Evolutionary conservation across 2,329 filamentous ascomycete species (phyloP), one percentile per base, ranked within the genome.

Genomic region (Claviceps humidiphila): DNA sequence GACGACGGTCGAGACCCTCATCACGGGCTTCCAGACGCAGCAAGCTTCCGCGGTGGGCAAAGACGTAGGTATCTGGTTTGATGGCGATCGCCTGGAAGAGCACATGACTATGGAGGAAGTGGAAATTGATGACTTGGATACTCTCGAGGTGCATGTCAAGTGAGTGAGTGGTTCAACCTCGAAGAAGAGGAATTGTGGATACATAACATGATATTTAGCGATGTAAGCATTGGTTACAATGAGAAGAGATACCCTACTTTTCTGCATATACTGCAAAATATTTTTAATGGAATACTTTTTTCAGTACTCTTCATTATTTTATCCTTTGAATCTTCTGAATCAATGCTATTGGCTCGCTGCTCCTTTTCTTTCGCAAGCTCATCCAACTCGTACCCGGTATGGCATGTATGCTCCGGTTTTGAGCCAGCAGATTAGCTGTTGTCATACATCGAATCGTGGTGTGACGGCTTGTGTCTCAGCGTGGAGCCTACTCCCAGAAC

Each of bases 91-190:
- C 47, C 69, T 94, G 30, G 77, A 83, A 14, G 75, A 78, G 17
- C 72, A 80, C 1, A 68, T 71, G 34, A 77, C 74, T 2, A 74
- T 93, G 46, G 72, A 73, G 45, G 81, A 86, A 39, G 76, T 82
- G 2, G 88, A 89, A 17, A 78, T 95, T 42, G 80, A 80, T 46
- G 85, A 94, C 60, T 74, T 82, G 71, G 87, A 91, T 63, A 74
- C 77, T 30, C 71, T 95, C 38, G 88, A 95, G 65, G 85, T 93
- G 22, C 75, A 84, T 57, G 66, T 89, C 14, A 54, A 49, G 26
- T 52, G 20, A 34, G 30, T 34, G 30, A 34, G 30, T 34, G 30
- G 30, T 11, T 1, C 4, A 11, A 1, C 30, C 30, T 34, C 30
- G 42, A 34, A 14, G 8, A 45, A 17, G 16, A 47, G 13, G 4